A percentile compares a stretch with the other conserved stretches of the same genome.
phyloP scores from a whole-genome alignment of 169 alveolate genomes.

The Neospora caninum region DNA sequence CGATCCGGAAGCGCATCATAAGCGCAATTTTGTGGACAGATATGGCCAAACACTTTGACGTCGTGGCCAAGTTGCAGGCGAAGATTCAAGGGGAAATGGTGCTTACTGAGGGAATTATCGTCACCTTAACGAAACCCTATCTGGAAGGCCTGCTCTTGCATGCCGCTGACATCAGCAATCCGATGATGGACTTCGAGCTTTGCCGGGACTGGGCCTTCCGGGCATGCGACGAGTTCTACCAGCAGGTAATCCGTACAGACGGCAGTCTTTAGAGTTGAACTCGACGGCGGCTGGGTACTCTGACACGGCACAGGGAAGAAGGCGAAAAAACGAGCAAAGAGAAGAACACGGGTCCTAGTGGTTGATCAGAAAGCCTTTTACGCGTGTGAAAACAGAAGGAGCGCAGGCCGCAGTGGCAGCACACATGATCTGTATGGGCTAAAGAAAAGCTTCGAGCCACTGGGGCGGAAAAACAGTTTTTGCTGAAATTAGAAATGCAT shows the following conservation, averaged over 20 bases:
- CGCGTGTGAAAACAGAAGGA: no score
- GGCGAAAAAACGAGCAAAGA: no score
- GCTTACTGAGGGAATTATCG: constrained; percentile 31
- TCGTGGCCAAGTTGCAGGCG: constrained; percentile 56
- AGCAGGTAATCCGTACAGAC: neutral
- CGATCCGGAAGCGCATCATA: constrained; percentile 44
- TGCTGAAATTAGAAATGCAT: no score
- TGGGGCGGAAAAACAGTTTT: no score
- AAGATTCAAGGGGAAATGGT: constrained; percentile 58
- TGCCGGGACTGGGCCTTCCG: constrained; percentile 69
- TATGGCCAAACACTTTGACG: constrained; percentile 70
- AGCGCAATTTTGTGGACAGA: constrained; percentile 68
- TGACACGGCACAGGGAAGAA: no score
- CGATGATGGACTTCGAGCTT: constrained; percentile 50
- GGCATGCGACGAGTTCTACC: constrained; percentile 60
- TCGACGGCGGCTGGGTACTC: no score
- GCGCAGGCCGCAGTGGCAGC: no score
- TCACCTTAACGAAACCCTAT: neutral
- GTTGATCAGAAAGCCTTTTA: no score
- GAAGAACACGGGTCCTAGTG: no score
- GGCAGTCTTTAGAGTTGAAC: neutral
- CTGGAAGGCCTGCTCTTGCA: constrained; percentile 58
- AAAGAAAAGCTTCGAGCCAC: no score
- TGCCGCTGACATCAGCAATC: constrained; percentile 70
- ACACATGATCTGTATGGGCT: no score